These are phyloP conservation scores for Suhomyces bribrorum DNA, from an alignment of 1,139 yeast species.

Conservation along the genomic window DNA sequence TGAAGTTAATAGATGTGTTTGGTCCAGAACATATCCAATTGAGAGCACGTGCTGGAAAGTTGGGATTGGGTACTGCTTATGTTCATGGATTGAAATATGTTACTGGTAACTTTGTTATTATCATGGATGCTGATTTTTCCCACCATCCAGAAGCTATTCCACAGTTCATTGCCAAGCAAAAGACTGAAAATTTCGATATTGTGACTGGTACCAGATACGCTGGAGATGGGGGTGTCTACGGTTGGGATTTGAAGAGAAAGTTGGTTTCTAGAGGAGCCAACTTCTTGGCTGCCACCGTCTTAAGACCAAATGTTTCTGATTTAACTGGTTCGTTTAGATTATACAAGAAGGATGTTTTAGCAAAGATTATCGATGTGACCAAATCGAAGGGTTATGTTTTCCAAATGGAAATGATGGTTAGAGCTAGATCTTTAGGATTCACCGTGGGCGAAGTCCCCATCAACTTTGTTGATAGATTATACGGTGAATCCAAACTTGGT, in stretches of 20 bases:
- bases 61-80: slow-evolving; percentile 82
- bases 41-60: slow-evolving; percentile 75
- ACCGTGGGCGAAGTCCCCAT: slow-evolving; percentile 81
- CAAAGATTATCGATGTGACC: slow-evolving; percentile 67
- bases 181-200: slow-evolving; percentile 65
- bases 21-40: slow-evolving; percentile 66
- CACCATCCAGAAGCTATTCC: slow-evolving; percentile 85
- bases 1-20: slow-evolving; percentile 61
- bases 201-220: slow-evolving; percentile 87
- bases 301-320: slow-evolving; percentile 75
- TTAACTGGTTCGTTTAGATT: slow-evolving; percentile 79
- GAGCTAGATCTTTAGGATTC: slow-evolving; percentile 72
- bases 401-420: slow-evolving; percentile 90
- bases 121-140: slow-evolving; percentile 86
- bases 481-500: slow-evolving; percentile 80
- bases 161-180: slow-evolving; percentile 68
- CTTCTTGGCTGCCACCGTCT: slow-evolving; percentile 69
- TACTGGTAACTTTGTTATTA: slow-evolving; percentile 74
- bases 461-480: slow-evolving; percentile 75
- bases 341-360: slow-evolving; percentile 69
- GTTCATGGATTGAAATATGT: slow-evolving; percentile 75
- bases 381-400: slow-evolving; percentile 81
- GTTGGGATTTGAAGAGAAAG: slow-evolving; percentile 84
- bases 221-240: slow-evolving; percentile 81
- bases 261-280: slow-evolving; percentile 81